Percentiles rank a stretch among this genome's conserved stretches.
These are phyloP conservation scores for Globisporangium nunn DNA, from an alignment of 352 stramenopile genomes.

Conservation along the genomic window DNA sequence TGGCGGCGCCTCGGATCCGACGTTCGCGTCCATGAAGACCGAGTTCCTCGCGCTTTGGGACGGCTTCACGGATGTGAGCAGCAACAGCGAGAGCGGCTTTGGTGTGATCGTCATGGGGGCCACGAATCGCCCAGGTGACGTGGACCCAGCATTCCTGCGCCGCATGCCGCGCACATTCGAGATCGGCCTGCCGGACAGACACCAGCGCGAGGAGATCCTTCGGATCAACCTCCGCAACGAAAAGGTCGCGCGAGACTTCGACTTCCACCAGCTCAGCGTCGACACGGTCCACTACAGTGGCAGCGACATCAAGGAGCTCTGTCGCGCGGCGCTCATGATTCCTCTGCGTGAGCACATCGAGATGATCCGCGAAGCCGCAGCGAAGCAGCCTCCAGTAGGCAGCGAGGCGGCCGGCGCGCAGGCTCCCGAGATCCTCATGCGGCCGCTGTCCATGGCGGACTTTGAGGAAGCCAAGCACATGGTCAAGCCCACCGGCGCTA, in stretches of 20 bases:
- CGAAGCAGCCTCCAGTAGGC: slow-evolving; percentile 13
- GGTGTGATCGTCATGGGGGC: slow-evolving; percentile 95
- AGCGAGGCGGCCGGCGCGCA: slow-evolving; percentile 5
- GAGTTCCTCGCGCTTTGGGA: slow-evolving; percentile 99
- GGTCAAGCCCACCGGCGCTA: slow-evolving; percentile 75
- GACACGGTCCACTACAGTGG: slow-evolving; percentile 92
- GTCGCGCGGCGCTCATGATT: slow-evolving; percentile 83
- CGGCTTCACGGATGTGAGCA: slow-evolving; percentile 87
- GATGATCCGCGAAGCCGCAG: slow-evolving; percentile 29
- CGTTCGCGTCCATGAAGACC: slow-evolving; percentile 86
- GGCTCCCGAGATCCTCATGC: slow-evolving; percentile 32
- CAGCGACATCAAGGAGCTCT: slow-evolving; percentile 92
- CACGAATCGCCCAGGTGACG: slow-evolving; percentile 91
- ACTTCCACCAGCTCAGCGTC: slow-evolving; percentile 77
- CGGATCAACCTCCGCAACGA: slow-evolving; percentile 89
- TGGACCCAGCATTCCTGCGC: slow-evolving; percentile 93
- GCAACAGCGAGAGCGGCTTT: slow-evolving; percentile 56
- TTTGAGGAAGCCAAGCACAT: slow-evolving; percentile 84
- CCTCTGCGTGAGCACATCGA: slow-evolving; percentile 82
- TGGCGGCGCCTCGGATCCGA: slow-evolving; percentile 67
- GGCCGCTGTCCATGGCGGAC: slow-evolving; percentile 66
- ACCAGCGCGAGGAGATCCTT: slow-evolving; percentile 92
- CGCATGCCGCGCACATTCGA: slow-evolving; percentile 95
- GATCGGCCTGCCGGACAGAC: slow-evolving; percentile 86
- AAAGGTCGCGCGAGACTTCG: slow-evolving; percentile 53